Evolutionary conservation across 2,329 filamentous ascomycete species (phyloP).

Genomic region (Bipolaris zeicola): DNA sequence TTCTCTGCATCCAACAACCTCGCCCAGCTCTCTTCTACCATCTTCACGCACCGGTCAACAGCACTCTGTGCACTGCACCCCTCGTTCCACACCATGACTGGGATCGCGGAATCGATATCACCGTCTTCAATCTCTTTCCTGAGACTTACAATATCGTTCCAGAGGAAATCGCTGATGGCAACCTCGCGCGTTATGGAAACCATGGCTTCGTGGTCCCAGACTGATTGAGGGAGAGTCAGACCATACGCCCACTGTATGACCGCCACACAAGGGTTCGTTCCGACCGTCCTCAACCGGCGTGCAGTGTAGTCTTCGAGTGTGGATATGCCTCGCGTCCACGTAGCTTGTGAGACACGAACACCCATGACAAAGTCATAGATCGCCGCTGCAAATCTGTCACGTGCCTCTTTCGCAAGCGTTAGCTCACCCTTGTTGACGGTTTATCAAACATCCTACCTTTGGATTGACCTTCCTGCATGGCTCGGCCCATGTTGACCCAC

Average conservation of each 20-base stretch:
- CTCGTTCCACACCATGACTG: conserved; percentile 17
- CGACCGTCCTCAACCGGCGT: conserved; percentile 12
- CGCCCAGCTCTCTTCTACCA: conserved; percentile 11
- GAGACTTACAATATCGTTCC: conserved; percentile 19
- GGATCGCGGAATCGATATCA: conserved; percentile 17
- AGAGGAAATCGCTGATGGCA: conserved; percentile 12
- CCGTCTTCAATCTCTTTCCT: conserved; percentile 18
- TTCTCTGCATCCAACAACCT: conserved; percentile 8
- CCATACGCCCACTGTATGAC: conserved; percentile 14
- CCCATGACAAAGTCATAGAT: conserved; percentile 13
- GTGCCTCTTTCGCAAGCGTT: conserved; percentile 6
- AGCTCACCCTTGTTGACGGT: not conserved
- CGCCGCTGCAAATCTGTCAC: conserved; percentile 13
- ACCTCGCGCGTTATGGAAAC: conserved; percentile 13
- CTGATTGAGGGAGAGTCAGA: conserved; percentile 5
- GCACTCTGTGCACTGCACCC: conserved; percentile 15
- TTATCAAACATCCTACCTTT: conserved; percentile 1
- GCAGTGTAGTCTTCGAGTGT: conserved; percentile 12
- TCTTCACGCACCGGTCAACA: conserved; percentile 13
- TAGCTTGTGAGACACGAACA: conserved; percentile 13
- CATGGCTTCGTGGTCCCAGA: conserved; percentile 14
- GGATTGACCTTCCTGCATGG: conserved; percentile 14
- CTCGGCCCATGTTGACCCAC: conserved; percentile 15
- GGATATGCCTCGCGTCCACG: conserved; percentile 11
- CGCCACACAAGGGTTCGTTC: conserved; percentile 12